These are phyloP conservation scores for Exsudoporus frostii DNA, from an alignment of 768 basidiomycete genomes.

Conservation along the genomic window DNA sequence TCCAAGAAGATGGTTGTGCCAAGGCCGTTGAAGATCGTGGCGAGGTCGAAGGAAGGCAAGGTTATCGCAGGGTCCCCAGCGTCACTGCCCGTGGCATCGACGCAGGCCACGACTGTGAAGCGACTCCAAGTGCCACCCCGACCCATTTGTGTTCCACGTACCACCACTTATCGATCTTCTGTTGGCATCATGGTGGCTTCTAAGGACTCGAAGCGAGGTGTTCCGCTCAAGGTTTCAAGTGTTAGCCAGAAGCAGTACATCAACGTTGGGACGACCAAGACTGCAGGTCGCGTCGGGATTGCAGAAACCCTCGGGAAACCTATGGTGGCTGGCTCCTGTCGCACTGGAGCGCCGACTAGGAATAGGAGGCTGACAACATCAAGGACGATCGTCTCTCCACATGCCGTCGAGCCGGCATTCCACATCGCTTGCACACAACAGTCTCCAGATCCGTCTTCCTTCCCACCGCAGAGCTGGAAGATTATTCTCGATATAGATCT, in stretches of 20 bases:
- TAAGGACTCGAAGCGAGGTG: background rate
- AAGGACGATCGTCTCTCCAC: background rate
- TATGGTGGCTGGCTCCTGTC: background rate
- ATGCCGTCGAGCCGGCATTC: too few species aligned
- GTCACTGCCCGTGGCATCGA: too few species aligned
- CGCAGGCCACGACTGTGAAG: background rate
- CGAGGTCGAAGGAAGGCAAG: background rate
- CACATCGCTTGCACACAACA: background rate
- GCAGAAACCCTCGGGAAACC: background rate
- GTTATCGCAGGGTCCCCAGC: background rate
- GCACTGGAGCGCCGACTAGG: background rate
- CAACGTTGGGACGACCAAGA: background rate
- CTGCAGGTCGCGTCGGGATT: background rate
- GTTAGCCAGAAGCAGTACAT: background rate
- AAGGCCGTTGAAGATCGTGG: background rate
- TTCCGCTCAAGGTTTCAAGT: too few species aligned
- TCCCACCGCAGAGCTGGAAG: conserved; percentile 5
- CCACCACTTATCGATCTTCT: background rate
- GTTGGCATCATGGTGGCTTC: too few species aligned
- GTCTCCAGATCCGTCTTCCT: background rate
- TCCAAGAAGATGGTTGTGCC: background rate
- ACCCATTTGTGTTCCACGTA: background rate
- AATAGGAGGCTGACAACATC: background rate
- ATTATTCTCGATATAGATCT: background rate
- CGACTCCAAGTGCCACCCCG: background rate